phyloP scores from a whole-genome alignment of 768 basidiomycete species.

The Pisolithus marmoratus region DNA sequence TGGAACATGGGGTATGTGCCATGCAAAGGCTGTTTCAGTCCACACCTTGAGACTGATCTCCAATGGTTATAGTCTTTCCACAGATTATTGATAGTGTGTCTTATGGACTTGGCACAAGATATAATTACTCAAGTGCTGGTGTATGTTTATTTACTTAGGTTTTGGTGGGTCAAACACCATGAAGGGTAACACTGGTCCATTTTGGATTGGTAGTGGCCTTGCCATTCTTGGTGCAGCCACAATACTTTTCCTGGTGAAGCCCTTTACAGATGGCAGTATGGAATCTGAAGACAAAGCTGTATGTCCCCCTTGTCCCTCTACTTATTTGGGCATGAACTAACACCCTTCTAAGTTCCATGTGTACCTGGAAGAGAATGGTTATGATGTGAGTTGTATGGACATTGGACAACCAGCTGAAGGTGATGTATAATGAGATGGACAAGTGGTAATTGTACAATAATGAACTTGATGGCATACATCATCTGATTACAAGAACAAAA shows the following conservation, averaged over 20 bases:
- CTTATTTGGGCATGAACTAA: too few relatives aligned
- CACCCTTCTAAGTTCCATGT: too few relatives aligned
- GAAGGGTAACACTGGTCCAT: too few relatives aligned
- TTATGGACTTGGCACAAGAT: neutral
- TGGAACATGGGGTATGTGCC: slow-evolving; percentile 67
- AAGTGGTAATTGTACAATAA: too few relatives aligned
- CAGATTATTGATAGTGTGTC: neutral
- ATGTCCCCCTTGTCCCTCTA: slow-evolving; percentile 15
- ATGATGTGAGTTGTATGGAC: too few relatives aligned
- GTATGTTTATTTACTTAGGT: slow-evolving; percentile 32
- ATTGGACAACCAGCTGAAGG: too few relatives aligned
- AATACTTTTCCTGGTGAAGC: slow-evolving; percentile 67
- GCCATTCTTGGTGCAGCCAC: too few relatives aligned
- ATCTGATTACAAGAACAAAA: too few relatives aligned
- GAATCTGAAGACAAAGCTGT: slow-evolving; percentile 64
- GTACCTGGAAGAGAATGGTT: too few relatives aligned
- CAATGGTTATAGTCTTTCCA: neutral
- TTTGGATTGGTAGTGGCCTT: too few relatives aligned
- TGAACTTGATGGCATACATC: too few relatives aligned
- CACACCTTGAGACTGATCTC: neutral
- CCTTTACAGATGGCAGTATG: slow-evolving; percentile 76
- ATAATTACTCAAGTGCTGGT: neutral
- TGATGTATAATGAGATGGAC: too few relatives aligned
- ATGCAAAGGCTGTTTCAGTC: neutral
- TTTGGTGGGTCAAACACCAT: slow-evolving; percentile 51